A percentile compares a stretch with the other conserved stretches of the same genome.
Evolutionary conservation across 441 rosid species (phyloP).

Genomic region (Populus tomentosa): DNA sequence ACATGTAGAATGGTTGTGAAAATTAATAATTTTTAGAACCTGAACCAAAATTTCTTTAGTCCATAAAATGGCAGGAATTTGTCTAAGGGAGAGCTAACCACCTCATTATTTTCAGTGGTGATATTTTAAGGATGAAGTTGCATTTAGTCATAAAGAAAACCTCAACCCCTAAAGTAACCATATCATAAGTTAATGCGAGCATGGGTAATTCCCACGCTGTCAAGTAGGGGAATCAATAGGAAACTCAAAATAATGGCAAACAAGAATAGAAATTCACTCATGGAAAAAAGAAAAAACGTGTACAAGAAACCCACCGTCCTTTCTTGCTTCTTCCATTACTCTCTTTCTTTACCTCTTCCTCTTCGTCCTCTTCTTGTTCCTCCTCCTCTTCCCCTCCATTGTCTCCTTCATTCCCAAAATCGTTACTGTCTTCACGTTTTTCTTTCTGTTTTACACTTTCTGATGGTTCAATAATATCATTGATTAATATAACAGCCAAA

Average conservation of each 20-base stretch:
- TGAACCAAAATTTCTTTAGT: neutral
- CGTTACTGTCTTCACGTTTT: constrained; percentile 24
- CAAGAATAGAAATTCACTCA: neutral
- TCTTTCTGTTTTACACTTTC: constrained; percentile 27
- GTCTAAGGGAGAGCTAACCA: neutral
- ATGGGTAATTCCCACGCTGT: neutral
- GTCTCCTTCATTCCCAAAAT: constrained; percentile 28
- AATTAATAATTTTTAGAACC: neutral
- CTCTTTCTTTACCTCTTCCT: constrained; percentile 16
- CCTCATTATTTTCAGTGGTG: neutral
- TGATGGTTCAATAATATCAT: constrained; percentile 21
- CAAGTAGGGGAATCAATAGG: neutral
- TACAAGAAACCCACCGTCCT: constrained; percentile 21
- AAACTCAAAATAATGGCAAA: neutral
- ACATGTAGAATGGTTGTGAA: neutral
- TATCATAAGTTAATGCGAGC: neutral
- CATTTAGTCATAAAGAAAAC: neutral
- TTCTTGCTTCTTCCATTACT: constrained; percentile 29
- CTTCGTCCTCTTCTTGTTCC: constrained; percentile 15
- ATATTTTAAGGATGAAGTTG: neutral
- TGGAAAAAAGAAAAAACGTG: neutral
- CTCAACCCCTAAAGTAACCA: neutral
- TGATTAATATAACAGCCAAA: constrained; percentile 22
- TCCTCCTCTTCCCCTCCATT: constrained; percentile 22
- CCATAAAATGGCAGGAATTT: neutral